phyloP scores from a whole-genome alignment of 2,329 filamentous ascomycete species.

The Penicillium sclerotigenum region DNA sequence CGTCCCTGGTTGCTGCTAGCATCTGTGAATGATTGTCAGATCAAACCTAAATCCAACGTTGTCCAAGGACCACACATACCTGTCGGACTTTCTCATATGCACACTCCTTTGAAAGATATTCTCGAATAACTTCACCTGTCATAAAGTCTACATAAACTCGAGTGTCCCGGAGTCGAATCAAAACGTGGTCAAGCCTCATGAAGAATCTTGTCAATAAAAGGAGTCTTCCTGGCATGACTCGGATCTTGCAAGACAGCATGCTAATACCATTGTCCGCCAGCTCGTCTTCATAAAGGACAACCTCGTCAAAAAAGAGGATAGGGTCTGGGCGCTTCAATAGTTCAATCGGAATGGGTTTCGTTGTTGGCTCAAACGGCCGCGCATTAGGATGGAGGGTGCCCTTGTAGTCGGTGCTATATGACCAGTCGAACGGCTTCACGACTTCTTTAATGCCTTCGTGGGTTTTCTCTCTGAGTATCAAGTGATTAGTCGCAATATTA shows the following conservation, averaged over 20 bases:
- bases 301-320: slow-evolving; percentile 94
- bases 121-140: slow-evolving; percentile 72
- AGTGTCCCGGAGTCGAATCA: slow-evolving; percentile 85
- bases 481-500: slow-evolving; percentile 38
- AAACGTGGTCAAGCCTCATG: slow-evolving; percentile 85
- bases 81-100: slow-evolving; percentile 71
- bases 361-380: slow-evolving; percentile 44
- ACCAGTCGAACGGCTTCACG: slow-evolving; percentile 97
- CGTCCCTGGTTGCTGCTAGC: slow-evolving; percentile 61
- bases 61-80: slow-evolving; percentile 48
- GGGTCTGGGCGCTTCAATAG: slow-evolving; percentile 85
- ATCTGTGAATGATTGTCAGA: slow-evolving; percentile 31
- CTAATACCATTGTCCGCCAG: slow-evolving; percentile 96
- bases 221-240: slow-evolving; percentile 87
- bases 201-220: slow-evolving; percentile 83
- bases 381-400: slow-evolving; percentile 58
- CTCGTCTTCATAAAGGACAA: slow-evolving; percentile 95
- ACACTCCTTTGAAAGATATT: slow-evolving; percentile 87
- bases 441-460: slow-evolving; percentile 87
- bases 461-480: slow-evolving; percentile 62
- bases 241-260: slow-evolving; percentile 81
- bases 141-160: slow-evolving; percentile 88
- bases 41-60: background rate
- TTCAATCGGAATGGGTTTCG: slow-evolving; percentile 72
- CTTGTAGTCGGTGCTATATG: slow-evolving; percentile 83